Conservation (phyloP, 108 stramenopile genomes). For the Fragilariopsis cylindrus region DNA sequence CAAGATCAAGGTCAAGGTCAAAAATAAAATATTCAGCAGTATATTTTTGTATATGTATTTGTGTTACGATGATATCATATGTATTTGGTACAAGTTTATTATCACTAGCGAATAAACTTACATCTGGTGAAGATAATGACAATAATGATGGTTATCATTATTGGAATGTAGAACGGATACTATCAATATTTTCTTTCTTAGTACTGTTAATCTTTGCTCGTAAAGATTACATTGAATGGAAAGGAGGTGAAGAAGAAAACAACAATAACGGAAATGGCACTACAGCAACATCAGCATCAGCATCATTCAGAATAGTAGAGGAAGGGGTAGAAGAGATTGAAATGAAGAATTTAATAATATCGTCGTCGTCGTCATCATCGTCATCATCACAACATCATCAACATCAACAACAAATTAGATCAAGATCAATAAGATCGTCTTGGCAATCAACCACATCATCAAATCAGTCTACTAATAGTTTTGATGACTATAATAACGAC, state of each 20-base stretch:
- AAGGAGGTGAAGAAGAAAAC: background rate
- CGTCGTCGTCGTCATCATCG: too few species aligned
- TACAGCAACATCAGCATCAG: background rate
- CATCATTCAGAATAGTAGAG: background rate
- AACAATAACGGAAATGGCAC: background rate
- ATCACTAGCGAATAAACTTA: background rate
- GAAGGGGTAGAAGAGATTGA: background rate
- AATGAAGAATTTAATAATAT: background rate
- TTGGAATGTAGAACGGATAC: conserved; percentile 13
- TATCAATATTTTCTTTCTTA: background rate
- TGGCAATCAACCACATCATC: background rate
- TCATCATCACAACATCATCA: background rate
- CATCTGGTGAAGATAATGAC: too few species aligned
- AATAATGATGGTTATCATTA: background rate
- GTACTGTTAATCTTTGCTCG: conserved; percentile 7
- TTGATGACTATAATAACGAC: background rate
- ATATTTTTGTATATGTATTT: background rate
- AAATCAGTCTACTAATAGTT: background rate
- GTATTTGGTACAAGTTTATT: background rate
- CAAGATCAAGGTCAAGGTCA: too few species aligned
- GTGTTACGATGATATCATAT: background rate
- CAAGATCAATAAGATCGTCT: background rate
- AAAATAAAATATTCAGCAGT: background rate
- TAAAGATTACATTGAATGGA: conserved; percentile 5
- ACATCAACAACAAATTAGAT: background rate